Base-by-base conservation (phyloP, 1,284 basidiomycete genomes). In the Tilletia caries region DNA sequence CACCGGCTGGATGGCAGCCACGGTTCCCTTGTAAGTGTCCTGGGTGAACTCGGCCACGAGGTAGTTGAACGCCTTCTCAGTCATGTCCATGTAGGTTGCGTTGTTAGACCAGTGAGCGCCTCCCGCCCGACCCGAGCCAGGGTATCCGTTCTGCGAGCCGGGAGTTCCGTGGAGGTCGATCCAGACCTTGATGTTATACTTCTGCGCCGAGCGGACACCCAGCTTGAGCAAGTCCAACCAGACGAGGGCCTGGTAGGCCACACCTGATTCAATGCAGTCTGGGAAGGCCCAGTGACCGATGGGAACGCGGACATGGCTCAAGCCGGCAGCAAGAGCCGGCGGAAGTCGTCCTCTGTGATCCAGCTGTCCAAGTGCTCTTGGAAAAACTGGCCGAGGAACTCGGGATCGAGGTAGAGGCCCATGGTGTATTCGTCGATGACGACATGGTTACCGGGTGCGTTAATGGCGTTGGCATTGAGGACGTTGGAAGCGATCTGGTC, bases 401-500 rank as follows among this genome's bases (percentile, higher is more conserved):
- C 41, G 23, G 50, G 50, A 41, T 64, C 33, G 62, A 27, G 18
- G 34, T 68, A 68, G 43, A 29, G 58, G n/a, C 67, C 71, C 6
- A 44, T 33, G 18, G 70, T 71, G 62, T 68, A 68, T 43, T 73
- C 69, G 64, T 71, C 70, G n/a, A 69, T 46, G 54, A 73, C 78
- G 10, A 72, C 71, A 70, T 76, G 75, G 27, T 73, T 64, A 37
- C 65, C 73, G 34, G 76, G 76, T 0, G 76, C 75, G 66, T 79
- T 79, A 71, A 76, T 72, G 62, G 74, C 64, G 46, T 71, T 70
- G 50, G 44, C 65, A 29, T 72, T 72, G 46, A 72, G 64, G 29
- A 27, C 54, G 4, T 34, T 10, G 25, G 46, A 67, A 23, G 71
- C 33, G 12, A 18, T 33, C 20, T 65, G 27, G 54, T 68, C 70